Evolutionary conservation across 768 basidiomycete species (phyloP).

Genomic region (Rubroboletus pulcherrimus): DNA sequence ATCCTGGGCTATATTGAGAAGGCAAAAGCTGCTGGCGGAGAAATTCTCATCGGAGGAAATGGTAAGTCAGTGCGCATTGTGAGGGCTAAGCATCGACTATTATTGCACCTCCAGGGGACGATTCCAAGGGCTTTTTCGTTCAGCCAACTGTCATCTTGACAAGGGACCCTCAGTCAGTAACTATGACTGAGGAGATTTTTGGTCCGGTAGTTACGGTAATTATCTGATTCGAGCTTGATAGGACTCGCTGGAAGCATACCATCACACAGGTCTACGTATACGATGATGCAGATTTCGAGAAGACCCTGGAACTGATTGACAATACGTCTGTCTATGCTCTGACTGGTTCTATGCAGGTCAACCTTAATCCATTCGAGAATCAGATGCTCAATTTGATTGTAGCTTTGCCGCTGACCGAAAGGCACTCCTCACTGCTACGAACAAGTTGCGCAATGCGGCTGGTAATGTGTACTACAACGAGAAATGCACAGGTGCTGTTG

Average conservation of each 20-base stretch:
- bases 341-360: constrained; percentile 86
- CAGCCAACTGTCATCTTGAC: constrained; percentile 93
- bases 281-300: constrained; percentile 81
- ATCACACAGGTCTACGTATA: constrained; percentile 74
- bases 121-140: constrained; percentile 89
- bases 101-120: constrained; percentile 52
- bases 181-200: constrained; percentile 95
- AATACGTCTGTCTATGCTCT: constrained; percentile 83
- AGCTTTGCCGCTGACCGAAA: constrained; percentile 84
- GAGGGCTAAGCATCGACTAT: neutral
- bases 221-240: constrained; percentile 12
- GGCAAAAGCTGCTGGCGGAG: constrained; percentile 86
- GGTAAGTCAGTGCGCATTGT: constrained; percentile 40
- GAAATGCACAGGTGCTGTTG: constrained; percentile 96
- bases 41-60: constrained; percentile 82
- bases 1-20: constrained; percentile 78
- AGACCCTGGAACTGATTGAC: constrained; percentile 85
- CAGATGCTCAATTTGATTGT: constrained; percentile 12
- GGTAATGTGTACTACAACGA: constrained; percentile 99
- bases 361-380: neutral
- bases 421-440: constrained; percentile 75
- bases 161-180: constrained; percentile 83
- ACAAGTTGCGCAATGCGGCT: constrained; percentile 82
- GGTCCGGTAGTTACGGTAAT: constrained; percentile 88
- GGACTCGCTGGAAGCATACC: neutral